Base-by-base conservation (phyloP, 2,329 filamentous ascomycete species). In the Leptodontidium sp. region DNA sequence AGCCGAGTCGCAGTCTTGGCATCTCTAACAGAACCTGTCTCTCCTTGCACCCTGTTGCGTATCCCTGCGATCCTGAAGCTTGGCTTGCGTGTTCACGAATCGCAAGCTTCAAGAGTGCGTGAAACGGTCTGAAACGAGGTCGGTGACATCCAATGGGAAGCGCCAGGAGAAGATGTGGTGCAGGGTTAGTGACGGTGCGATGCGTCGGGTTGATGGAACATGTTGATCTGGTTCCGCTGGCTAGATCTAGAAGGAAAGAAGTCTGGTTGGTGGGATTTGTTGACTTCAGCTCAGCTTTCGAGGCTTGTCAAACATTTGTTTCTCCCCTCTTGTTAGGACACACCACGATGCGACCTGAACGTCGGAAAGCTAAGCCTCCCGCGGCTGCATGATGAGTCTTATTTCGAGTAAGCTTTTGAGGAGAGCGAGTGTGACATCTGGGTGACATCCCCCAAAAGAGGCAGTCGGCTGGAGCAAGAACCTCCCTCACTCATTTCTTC, bases 41-140 rank as follows among this genome's bases (percentile, higher is more conserved):
- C 58, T 61, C 24, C 14, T 61, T 61, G 40, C 21, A 47, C 15
- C 17, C 26, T 47, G 40, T 35, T 62, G 59, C 24, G 59, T 11
- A 32, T 5, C 29, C 59, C 45, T 35, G 59, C 26, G 14, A 50
- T 35, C 45, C 29, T 62, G 59, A 47, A 38, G 43, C 45, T 50
- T 62, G 45, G 24, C 59, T 47, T 47, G 59, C 59, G 59, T 50
- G 43, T 62, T 21, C 40, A 62, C 59, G 59, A 62, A 49, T 49
- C 43, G 43, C 55, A 24, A 24, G 38, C 35, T 15, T 32, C 55
- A 11, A 12, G n/a, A 7, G n/a, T 4, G 43, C 59, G 26, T 62
- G 59, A 62, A 62, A 62, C 59, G 40, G 43, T 14, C 43, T 50
- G 59, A 62, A 62, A 62, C 59, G 59, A 62, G 21, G 24, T 50